Evolutionary conservation across 208 protist species (phyloP), one percentile per base, ranked within the genome.

Genomic region (Novymonas esmeraldas): DNA sequence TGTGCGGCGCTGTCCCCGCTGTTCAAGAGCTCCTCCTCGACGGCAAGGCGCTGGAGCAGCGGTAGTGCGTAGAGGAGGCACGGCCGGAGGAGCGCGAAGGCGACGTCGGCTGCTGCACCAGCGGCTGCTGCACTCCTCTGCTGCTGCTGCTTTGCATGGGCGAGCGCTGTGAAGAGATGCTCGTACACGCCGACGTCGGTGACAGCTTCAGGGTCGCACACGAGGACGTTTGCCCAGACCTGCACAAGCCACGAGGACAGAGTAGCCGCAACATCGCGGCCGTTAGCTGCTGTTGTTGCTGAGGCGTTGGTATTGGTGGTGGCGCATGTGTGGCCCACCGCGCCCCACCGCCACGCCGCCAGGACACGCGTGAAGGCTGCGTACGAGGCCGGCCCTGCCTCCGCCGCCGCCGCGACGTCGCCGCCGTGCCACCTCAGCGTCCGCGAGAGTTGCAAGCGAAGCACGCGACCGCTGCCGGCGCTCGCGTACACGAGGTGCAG

Each of bases 41-140:
- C 38, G 2, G 70, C 62, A 3, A 76, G 62, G 20, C 60, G 46
- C 36, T 50, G 62, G 22, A 79, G 55, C 42, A 60, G 2, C 20
- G 67, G 74, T n/a, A 65, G 72, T 14, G 68, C 58, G 68, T 74
- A 70, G 48, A 74, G 62, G 1, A 69, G 39, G 49, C 46, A 75
- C 44, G 74, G 74, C 28, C 66, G 61, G 20, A 79, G 62, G 6
- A 79, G n/a, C 3, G 68, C 55, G 41, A 75, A 64, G 29, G 60
- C 54, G 6, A 71, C 56, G 16, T 70, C 63, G 6, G 63, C 63
- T 4, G 56, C 41, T 4, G 64, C 2, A 5, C 22, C 44, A 7
- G 44, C 20, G 39, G 33, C 26, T 4, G 34, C 9, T n/a, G 24
- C n/a, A 39, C 42, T 28, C 6, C 9, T 20, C 11, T 34, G 31